These are phyloP conservation scores for Apiospora hydei DNA, from an alignment of 2,329 filamentous ascomycete genomes.

Conservation along the genomic window DNA sequence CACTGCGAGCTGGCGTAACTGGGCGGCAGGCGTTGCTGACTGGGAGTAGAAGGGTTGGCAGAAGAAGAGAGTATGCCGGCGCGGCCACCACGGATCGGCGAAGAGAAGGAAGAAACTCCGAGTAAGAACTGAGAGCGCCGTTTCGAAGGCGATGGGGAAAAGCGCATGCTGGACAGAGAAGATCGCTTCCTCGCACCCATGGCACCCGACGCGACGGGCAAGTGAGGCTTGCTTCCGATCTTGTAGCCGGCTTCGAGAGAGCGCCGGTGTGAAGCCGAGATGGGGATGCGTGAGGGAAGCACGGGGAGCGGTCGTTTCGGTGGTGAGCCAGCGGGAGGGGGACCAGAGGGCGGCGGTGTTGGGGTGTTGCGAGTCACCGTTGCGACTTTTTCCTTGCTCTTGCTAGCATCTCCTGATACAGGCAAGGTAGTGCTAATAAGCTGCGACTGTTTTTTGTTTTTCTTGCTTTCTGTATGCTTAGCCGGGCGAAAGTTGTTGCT, in stretches of 20 bases:
- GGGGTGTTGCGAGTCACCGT: not conserved
- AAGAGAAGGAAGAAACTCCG: not conserved
- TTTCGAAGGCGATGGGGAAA: not conserved
- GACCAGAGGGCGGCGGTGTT: slow-evolving; percentile 1
- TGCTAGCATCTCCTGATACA: not conserved
- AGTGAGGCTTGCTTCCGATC: not conserved
- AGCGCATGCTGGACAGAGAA: slow-evolving; percentile 2
- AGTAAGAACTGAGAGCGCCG: not conserved
- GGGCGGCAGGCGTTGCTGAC: slow-evolving; percentile 2
- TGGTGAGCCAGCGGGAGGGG: not conserved
- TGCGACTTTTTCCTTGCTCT: not conserved
- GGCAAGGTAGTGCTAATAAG: not conserved
- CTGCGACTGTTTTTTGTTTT: not conserved
- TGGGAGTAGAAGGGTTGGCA: not conserved
- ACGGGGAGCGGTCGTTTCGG: slow-evolving; percentile 9
- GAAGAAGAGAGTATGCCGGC: not conserved
- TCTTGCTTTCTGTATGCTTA: not conserved
- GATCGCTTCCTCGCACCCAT: slow-evolving; percentile 13
- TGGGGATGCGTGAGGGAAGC: slow-evolving; percentile 1
- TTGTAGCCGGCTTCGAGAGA: slow-evolving; percentile 5
- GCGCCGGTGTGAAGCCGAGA: not conserved
- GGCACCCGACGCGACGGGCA: not conserved
- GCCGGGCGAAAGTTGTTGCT: not conserved
- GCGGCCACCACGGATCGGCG: not conserved
- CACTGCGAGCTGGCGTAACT: slow-evolving; percentile 25